Percentiles rank a stretch among this genome's conserved stretches.
phyloP scores from a whole-genome alignment of 2,329 filamentous ascomycete genomes.

The Pseudofabraea citricarpa region DNA sequence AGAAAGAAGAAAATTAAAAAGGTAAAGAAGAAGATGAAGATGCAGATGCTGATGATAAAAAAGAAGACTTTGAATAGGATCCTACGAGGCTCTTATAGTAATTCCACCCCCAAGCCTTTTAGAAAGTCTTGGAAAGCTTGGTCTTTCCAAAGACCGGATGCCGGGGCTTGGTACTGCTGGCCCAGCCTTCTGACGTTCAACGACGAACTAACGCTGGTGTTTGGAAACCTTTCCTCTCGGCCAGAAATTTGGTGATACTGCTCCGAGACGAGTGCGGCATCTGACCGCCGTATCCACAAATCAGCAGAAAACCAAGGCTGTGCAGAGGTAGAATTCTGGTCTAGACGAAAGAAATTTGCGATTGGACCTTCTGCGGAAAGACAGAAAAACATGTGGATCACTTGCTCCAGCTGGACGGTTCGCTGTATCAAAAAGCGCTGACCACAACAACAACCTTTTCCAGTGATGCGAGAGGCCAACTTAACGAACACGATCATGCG shows the following conservation, averaged over 20 bases:
- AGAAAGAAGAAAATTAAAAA: conserved; percentile 18
- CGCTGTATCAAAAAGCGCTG: neutral
- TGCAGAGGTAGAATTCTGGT: conserved; percentile 5
- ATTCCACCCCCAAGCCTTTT: neutral
- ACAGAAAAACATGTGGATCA: neutral
- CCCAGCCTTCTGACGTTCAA: conserved; percentile 13
- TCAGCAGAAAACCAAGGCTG: conserved; percentile 3
- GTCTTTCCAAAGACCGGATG: conserved; percentile 19
- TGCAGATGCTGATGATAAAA: conserved; percentile 19
- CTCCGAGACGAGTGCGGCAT: conserved; percentile 9
- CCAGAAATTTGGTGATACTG: conserved; percentile 13
- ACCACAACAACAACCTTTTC: neutral
- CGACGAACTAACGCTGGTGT: conserved; percentile 10
- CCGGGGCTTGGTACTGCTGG: conserved; percentile 13
- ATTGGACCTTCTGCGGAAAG: conserved; percentile 8
- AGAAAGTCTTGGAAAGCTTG: conserved; percentile 14
- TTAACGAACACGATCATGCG: conserved; percentile 1
- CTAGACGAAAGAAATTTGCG: conserved; percentile 6
- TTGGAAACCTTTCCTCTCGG: conserved; percentile 13
- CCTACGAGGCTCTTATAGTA: conserved; percentile 20
- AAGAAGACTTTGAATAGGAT: conserved; percentile 13
- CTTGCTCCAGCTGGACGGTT: neutral
- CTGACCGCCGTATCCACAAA: conserved; percentile 4
- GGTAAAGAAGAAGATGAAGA: conserved; percentile 3
- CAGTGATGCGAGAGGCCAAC: conserved; percentile 1